Conservation (phyloP, 1,284 basidiomycete species). For the Ustilago esculenta region DNA sequence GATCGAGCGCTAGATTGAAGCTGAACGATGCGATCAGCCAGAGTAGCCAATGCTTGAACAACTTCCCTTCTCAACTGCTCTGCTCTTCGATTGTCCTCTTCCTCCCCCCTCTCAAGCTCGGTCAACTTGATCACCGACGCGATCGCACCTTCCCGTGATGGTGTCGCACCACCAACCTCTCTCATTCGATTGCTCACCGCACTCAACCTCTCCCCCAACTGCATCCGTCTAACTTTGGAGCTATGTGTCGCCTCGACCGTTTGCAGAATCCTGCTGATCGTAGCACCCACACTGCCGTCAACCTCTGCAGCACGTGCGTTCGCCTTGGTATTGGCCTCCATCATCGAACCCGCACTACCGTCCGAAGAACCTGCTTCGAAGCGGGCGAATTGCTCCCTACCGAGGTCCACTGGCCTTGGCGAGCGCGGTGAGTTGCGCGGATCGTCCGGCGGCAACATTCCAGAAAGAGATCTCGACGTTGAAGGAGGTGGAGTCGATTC, state of each 20-base stretch:
- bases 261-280: slow-evolving; percentile 17
- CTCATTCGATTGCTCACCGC: not conserved
- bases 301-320: not conserved
- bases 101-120: slow-evolving; percentile 1
- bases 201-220: slow-evolving; percentile 10
- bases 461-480: not conserved
- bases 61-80: slow-evolving; percentile 21
- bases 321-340: slow-evolving; percentile 6
- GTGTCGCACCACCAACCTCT: not conserved
- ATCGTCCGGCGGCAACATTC: slow-evolving; percentile 18
- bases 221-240: not conserved
- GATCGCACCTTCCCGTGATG: not conserved
- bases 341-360: not conserved
- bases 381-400: slow-evolving; percentile 7
- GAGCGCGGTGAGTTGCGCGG: slow-evolving; percentile 26
- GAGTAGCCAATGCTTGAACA: slow-evolving; percentile 10
- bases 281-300: slow-evolving; percentile 3
- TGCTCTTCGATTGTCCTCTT: slow-evolving; percentile 1
- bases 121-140: no score
- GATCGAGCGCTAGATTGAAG: not conserved
- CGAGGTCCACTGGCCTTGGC: slow-evolving; percentile 19
- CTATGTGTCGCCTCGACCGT: slow-evolving; percentile 14
- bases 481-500: slow-evolving; percentile 38
- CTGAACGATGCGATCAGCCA: slow-evolving; percentile 21
- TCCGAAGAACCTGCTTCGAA: slow-evolving; percentile 4